Evolutionary conservation across 805 yeast genomes (phyloP).

Genomic region (Jamesozyma rosinii): DNA sequence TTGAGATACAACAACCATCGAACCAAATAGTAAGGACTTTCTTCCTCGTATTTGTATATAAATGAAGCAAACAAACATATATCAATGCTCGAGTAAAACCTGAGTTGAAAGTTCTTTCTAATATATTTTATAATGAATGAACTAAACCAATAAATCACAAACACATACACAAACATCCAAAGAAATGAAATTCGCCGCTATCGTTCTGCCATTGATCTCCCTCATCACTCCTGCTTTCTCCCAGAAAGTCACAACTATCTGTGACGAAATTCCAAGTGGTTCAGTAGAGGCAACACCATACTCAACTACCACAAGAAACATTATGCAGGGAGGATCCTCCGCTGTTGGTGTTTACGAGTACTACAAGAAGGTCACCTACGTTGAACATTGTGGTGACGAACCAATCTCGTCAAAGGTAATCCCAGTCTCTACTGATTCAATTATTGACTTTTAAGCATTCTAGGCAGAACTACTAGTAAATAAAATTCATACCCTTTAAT

Average conservation of each 20-base stretch:
- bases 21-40: too few species aligned
- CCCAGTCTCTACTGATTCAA: background rate
- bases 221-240: constrained; percentile 1
- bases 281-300: constrained; percentile 21
- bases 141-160: too few species aligned
- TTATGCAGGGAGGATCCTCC: constrained; percentile 11
- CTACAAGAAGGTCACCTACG: constrained; percentile 19
- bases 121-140: too few species aligned
- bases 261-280: constrained; percentile 18
- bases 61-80: too few species aligned
- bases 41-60: too few species aligned
- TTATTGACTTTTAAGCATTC: background rate
- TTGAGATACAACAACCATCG: background rate
- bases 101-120: too few species aligned
- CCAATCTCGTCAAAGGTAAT: constrained; percentile 3
- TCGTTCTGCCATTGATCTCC: background rate
- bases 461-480: constrained; percentile 1
- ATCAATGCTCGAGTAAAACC: too few species aligned
- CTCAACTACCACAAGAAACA: constrained; percentile 13
- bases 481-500: too few species aligned
- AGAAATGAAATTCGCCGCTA: constrained; percentile 3
- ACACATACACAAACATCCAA: too few species aligned
- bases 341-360: constrained; percentile 16
- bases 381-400: constrained; percentile 14
- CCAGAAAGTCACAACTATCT: constrained; percentile 7